These are phyloP conservation scores for Annulohypoxylon bovei DNA, from an alignment of 495 filamentous ascomycete species.

Conservation along the genomic window DNA sequence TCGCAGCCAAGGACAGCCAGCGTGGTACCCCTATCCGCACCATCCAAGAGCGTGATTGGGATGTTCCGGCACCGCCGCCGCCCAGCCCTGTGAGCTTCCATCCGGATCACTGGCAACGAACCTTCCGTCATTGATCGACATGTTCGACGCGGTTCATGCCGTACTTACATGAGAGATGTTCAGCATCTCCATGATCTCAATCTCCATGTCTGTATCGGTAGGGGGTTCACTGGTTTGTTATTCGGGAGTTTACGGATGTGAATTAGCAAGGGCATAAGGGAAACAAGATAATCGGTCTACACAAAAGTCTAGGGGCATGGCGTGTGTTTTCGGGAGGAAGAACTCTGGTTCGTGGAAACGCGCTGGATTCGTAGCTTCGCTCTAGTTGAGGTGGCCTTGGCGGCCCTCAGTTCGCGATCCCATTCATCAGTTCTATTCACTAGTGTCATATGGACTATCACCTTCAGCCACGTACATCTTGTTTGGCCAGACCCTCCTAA, in stretches of 20 bases:
- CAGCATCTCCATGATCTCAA: slow-evolving; percentile 19
- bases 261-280: slow-evolving; percentile 41
- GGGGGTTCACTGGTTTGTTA: slow-evolving; percentile 33
- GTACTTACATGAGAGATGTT: slow-evolving; percentile 9
- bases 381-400: slow-evolving; percentile 31
- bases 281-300: slow-evolving; percentile 46
- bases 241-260: slow-evolving; percentile 43
- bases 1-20: slow-evolving; percentile 50
- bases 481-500: slow-evolving; percentile 7
- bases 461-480: neutral
- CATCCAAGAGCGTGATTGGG: slow-evolving; percentile 61
- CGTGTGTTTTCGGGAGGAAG: slow-evolving; percentile 31
- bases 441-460: slow-evolving; percentile 3
- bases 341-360: slow-evolving; percentile 18
- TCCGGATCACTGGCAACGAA: slow-evolving; percentile 55
- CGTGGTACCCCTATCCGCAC: slow-evolving; percentile 53
- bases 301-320: slow-evolving; percentile 45
- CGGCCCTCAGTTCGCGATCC: slow-evolving; percentile 11
- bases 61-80: slow-evolving; percentile 60
- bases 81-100: slow-evolving; percentile 61
- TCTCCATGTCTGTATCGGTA: slow-evolving; percentile 44
- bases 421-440: slow-evolving; percentile 23
- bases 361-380: slow-evolving; percentile 34
- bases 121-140: slow-evolving; percentile 37
- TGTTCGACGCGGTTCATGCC: neutral